phyloP scores from a whole-genome alignment of 352 stramenopile species.

The Phytopythium ostracodes region DNA sequence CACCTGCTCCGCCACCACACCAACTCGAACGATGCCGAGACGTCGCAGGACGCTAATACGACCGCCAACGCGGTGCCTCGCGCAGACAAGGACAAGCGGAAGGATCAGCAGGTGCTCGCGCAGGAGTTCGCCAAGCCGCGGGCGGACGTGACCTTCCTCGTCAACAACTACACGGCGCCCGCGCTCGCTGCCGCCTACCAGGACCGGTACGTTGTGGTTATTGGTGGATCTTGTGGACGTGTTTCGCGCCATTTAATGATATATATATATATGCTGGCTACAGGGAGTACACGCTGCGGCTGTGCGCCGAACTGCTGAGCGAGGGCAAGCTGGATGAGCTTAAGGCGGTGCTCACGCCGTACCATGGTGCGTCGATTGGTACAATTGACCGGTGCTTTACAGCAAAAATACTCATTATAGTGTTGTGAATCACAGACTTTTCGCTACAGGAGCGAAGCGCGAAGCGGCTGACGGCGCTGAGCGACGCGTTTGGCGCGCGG shows the following conservation, averaged over 20 bases:
- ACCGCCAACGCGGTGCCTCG: not conserved
- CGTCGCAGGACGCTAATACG: not conserved
- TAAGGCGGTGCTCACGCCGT: constrained; percentile 65
- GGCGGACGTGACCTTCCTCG: constrained; percentile 82
- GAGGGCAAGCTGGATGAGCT: constrained; percentile 76
- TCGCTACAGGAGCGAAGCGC: constrained; percentile 29
- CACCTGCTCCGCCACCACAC: constrained; percentile 1
- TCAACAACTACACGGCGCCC: constrained; percentile 96
- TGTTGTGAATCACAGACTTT: constrained; percentile 31
- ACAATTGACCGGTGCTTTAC: too few species aligned
- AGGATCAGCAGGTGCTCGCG: constrained; percentile 40
- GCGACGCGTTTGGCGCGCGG: constrained; percentile 74
- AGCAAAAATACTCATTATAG: constrained; percentile 1
- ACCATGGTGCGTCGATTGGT: constrained; percentile 59
- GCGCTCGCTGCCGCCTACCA: constrained; percentile 93
- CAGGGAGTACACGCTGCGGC: constrained; percentile 74
- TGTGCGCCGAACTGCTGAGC: constrained; percentile 69
- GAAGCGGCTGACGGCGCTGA: constrained; percentile 42
- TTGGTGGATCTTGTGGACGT: not conserved
- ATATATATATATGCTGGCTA: not conserved
- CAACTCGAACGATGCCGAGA: not conserved
- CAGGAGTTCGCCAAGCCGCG: constrained; percentile 65
- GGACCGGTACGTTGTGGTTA: constrained; percentile 73
- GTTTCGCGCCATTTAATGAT: not conserved
- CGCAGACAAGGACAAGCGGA: constrained; percentile 14